Conservation (phyloP, 2,329 filamentous ascomycete genomes). For the Fusarium sp. region DNA sequence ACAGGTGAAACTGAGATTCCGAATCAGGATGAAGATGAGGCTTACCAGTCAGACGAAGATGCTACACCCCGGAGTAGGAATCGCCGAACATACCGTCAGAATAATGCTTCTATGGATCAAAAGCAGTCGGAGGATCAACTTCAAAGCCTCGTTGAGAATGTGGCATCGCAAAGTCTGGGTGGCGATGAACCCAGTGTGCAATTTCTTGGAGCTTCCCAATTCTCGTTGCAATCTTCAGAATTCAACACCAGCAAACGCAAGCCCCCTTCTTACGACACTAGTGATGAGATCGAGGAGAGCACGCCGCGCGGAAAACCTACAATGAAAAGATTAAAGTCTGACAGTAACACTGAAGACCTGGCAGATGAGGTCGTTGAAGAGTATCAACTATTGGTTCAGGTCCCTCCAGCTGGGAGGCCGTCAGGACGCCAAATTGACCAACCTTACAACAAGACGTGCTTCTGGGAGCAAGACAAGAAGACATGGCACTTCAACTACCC, state of each 20-base stretch:
- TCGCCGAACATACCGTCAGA: slow-evolving; percentile 41
- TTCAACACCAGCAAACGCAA: slow-evolving; percentile 68
- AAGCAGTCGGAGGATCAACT: slow-evolving; percentile 61
- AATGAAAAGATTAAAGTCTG: slow-evolving; percentile 68
- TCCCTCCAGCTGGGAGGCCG: slow-evolving; percentile 62
- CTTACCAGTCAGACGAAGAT: slow-evolving; percentile 59
- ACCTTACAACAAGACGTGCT: slow-evolving; percentile 66
- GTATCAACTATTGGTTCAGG: slow-evolving; percentile 58
- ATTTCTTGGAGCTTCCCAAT: slow-evolving; percentile 35
- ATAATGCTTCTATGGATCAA: slow-evolving; percentile 54
- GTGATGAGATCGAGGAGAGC: slow-evolving; percentile 62
- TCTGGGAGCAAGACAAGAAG: slow-evolving; percentile 66
- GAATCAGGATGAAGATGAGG: slow-evolving; percentile 56
- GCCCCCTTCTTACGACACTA: slow-evolving; percentile 59
- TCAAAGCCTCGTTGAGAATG: slow-evolving; percentile 63
- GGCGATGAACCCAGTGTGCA: slow-evolving; percentile 53
- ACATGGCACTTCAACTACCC: slow-evolving; percentile 73
- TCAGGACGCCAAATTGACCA: slow-evolving; percentile 69
- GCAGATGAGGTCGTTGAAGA: slow-evolving; percentile 56
- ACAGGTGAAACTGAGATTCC: slow-evolving; percentile 55
- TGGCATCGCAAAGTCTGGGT: slow-evolving; percentile 66
- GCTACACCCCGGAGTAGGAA: slow-evolving; percentile 44
- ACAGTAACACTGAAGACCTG: slow-evolving; percentile 53
- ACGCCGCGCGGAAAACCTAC: slow-evolving; percentile 56
- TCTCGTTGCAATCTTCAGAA: slow-evolving; percentile 47